These are phyloP conservation scores for Thelephora terrestris DNA, from an alignment of 1,284 basidiomycete genomes.

Conservation along the genomic window DNA sequence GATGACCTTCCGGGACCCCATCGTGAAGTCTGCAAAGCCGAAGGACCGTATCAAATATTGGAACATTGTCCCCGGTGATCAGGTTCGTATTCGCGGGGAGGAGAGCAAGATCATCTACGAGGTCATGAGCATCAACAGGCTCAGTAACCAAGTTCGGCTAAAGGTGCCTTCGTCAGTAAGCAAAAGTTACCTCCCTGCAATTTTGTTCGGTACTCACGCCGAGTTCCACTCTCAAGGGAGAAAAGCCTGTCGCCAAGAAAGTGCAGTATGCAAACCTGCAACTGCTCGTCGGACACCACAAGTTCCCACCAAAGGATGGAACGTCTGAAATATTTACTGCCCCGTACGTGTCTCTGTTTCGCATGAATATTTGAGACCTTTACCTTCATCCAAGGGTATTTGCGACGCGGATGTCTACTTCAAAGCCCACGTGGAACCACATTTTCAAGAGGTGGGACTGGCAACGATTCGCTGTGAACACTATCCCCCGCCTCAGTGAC, in stretches of 20 bases:
- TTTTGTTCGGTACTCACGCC: neutral
- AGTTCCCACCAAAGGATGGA: slow-evolving; percentile 39
- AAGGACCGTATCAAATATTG: slow-evolving; percentile 72
- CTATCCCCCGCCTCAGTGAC: slow-evolving; percentile 37
- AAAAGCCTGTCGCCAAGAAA: slow-evolving; percentile 28
- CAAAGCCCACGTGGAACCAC: slow-evolving; percentile 46
- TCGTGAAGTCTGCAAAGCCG: slow-evolving; percentile 42
- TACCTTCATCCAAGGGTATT: slow-evolving; percentile 44
- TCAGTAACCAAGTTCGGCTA: slow-evolving; percentile 49
- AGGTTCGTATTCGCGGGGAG: slow-evolving; percentile 60
- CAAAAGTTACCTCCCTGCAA: neutral
- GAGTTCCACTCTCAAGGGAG: slow-evolving; percentile 12
- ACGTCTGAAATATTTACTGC: slow-evolving; percentile 29
- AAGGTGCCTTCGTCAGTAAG: neutral
- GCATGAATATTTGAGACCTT: slow-evolving; percentile 1
- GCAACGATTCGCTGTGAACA: slow-evolving; percentile 57
- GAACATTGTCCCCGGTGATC: slow-evolving; percentile 81
- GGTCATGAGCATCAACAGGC: slow-evolving; percentile 60
- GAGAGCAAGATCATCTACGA: slow-evolving; percentile 47
- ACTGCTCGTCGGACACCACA: slow-evolving; percentile 57
- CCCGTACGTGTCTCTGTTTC: slow-evolving; percentile 31
- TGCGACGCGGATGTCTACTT: slow-evolving; percentile 55
- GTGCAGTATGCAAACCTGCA: slow-evolving; percentile 74
- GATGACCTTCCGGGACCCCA: slow-evolving; percentile 22
- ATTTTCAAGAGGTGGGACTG: slow-evolving; percentile 44